phyloP scores from a whole-genome alignment of 176 grass and related monocot species.

The Musa acuminata region DNA sequence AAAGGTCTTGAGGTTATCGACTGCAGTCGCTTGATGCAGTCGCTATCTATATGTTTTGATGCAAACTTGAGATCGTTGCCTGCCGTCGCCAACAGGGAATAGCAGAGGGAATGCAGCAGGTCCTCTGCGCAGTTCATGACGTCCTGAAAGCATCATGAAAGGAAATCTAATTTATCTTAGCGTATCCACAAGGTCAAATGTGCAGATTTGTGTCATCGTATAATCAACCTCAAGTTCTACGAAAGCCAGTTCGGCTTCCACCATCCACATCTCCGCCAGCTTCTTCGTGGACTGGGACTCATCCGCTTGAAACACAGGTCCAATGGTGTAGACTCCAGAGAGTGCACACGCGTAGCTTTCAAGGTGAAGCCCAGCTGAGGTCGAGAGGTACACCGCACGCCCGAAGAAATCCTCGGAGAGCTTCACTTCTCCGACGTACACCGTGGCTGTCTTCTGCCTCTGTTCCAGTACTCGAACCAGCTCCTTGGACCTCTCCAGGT shows the following conservation, averaged over 20 bases:
- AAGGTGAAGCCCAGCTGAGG: slow-evolving; percentile 34
- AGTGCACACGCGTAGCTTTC: slow-evolving; percentile 51
- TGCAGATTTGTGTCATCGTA: not conserved
- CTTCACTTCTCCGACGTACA: slow-evolving; percentile 15
- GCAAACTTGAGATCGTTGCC: slow-evolving; percentile 44
- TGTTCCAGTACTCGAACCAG: slow-evolving; percentile 31
- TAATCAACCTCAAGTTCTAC: slow-evolving; percentile 3
- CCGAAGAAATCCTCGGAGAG: slow-evolving; percentile 31
- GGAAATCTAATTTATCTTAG: not conserved
- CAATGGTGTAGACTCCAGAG: slow-evolving; percentile 43
- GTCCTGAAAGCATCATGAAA: slow-evolving; percentile 26
- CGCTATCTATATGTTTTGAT: slow-evolving; percentile 17
- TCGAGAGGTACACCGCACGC: slow-evolving; percentile 28
- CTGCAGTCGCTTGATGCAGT: slow-evolving; percentile 5
- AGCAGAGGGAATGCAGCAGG: slow-evolving; percentile 36
- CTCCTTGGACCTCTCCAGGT: slow-evolving; percentile 30
- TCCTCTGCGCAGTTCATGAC: slow-evolving; percentile 44
- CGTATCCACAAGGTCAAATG: too few relatives aligned
- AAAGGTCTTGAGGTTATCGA: slow-evolving; percentile 26
- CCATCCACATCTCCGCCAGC: slow-evolving; percentile 39
- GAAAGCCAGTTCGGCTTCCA: slow-evolving; percentile 48
- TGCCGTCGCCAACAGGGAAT: slow-evolving; percentile 21
- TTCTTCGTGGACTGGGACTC: slow-evolving; percentile 19
- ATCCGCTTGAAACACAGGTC: slow-evolving; percentile 38
- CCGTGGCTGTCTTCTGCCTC: slow-evolving; percentile 2